Evolutionary conservation across 1,284 basidiomycete genomes (phyloP).

Genomic region (Trametes polyzona): DNA sequence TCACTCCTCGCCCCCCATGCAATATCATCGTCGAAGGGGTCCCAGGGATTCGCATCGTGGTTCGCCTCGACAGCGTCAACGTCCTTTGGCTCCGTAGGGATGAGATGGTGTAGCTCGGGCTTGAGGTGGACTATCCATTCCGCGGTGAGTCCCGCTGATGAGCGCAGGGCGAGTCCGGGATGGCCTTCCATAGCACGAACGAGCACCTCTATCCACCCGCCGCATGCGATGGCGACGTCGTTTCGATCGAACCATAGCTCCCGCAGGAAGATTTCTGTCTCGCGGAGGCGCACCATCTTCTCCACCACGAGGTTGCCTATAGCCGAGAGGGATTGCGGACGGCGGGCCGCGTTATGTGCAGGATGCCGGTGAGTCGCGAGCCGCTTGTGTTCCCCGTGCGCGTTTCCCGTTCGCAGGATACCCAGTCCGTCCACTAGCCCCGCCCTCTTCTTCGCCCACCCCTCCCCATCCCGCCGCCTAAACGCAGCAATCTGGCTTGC

Average conservation of each 20-base stretch:
- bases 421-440: conserved; percentile 40
- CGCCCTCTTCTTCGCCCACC: conserved; percentile 38
- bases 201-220: conserved; percentile 68
- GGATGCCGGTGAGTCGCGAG: conserved; percentile 54
- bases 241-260: conserved; percentile 77
- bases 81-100: conserved; percentile 1
- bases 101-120: conserved; percentile 13
- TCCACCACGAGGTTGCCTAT: conserved; percentile 57
- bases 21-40: conserved; percentile 7
- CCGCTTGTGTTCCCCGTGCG: conserved; percentile 49
- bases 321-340: conserved; percentile 45
- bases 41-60: conserved; percentile 7
- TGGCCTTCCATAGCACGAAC: conserved; percentile 52
- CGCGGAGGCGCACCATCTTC: conserved; percentile 56
- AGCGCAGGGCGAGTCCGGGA: conserved; percentile 28
- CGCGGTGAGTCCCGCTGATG: conserved; percentile 22
- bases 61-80: conserved; percentile 13
- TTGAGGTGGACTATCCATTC: conserved; percentile 47
- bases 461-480: conserved; percentile 45
- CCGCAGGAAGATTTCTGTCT: conserved; percentile 54
- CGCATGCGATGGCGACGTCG: conserved; percentile 62
- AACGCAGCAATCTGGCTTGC: conserved; percentile 81
- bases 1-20: neutral
- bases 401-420: conserved; percentile 29
- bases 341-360: conserved; percentile 50